These are phyloP conservation scores for Tricholoma bakamatsutake DNA, from an alignment of 768 basidiomycete species.

Conservation along the genomic window DNA sequence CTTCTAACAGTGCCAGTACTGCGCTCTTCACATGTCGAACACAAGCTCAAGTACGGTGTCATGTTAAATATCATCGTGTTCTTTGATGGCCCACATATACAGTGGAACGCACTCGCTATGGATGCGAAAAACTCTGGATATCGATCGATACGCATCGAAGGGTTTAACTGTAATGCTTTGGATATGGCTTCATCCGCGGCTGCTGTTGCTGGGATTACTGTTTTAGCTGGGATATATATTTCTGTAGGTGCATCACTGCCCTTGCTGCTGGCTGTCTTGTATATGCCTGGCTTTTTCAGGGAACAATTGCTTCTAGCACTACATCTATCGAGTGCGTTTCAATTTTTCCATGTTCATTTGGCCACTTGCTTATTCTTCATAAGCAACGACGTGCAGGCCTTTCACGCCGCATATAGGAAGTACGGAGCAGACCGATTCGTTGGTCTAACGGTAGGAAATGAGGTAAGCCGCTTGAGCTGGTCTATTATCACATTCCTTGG, in stretches of 20 bases:
- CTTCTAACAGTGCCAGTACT: slow-evolving; percentile 27
- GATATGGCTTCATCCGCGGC: slow-evolving; percentile 30
- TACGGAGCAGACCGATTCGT: slow-evolving; percentile 28
- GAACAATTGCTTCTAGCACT: slow-evolving; percentile 22
- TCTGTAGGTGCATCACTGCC: slow-evolving; percentile 14
- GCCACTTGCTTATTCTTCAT: not conserved
- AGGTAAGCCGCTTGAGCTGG: slow-evolving; percentile 9
- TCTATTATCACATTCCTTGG: not conserved
- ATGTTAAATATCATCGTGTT: not conserved
- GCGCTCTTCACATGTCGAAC: slow-evolving; percentile 27
- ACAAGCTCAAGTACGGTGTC: slow-evolving; percentile 23
- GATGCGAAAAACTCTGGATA: slow-evolving; percentile 27
- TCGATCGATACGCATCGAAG: slow-evolving; percentile 27
- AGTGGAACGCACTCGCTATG: slow-evolving; percentile 31
- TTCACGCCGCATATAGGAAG: slow-evolving; percentile 24
- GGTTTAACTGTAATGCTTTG: slow-evolving; percentile 33
- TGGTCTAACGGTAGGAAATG: slow-evolving; percentile 34
- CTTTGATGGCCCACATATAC: not conserved
- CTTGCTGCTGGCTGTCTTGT: not conserved
- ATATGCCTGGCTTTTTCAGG: slow-evolving; percentile 13
- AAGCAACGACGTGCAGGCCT: slow-evolving; percentile 31
- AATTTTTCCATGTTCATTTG: not conserved
- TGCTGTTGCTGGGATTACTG: slow-evolving; percentile 21
- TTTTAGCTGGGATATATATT: slow-evolving; percentile 31
- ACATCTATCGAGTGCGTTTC: slow-evolving; percentile 24